Evolutionary conservation across 106 monocot species (phyloP).

Genomic region (Cymbidium sinense): DNA sequence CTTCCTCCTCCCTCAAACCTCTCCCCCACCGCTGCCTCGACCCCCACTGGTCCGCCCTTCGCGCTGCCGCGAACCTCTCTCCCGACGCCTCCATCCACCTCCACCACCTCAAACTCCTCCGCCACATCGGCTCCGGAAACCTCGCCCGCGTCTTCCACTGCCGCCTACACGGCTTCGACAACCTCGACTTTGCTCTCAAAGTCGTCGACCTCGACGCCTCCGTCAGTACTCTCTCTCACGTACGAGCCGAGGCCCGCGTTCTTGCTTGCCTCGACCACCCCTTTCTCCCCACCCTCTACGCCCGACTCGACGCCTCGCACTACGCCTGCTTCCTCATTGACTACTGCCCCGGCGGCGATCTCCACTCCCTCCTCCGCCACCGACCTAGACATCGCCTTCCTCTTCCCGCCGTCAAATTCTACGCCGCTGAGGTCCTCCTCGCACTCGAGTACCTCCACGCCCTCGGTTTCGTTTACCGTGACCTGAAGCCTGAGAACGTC

Average conservation of each 20-base stretch:
- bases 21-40: slow-evolving; percentile 33
- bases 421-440: slow-evolving; percentile 74
- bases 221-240: slow-evolving; percentile 23
- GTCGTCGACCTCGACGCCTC: slow-evolving; percentile 64
- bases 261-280: slow-evolving; percentile 74
- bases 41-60: slow-evolving; percentile 57
- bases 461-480: slow-evolving; percentile 76
- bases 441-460: slow-evolving; percentile 87
- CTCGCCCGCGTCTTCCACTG: slow-evolving; percentile 81
- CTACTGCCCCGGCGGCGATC: slow-evolving; percentile 79
- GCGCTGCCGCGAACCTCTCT: slow-evolving; percentile 40
- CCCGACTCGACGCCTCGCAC: slow-evolving; percentile 64
- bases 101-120: slow-evolving; percentile 55
- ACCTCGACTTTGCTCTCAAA: slow-evolving; percentile 81
- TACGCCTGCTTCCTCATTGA: slow-evolving; percentile 89
- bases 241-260: slow-evolving; percentile 55
- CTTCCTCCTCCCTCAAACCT: slow-evolving; percentile 28
- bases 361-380: slow-evolving; percentile 73
- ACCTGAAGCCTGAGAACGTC: slow-evolving; percentile 92
- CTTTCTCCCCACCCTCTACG: slow-evolving; percentile 85
- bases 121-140: slow-evolving; percentile 67
- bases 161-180: slow-evolving; percentile 47
- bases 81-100: slow-evolving; percentile 58
- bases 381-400: slow-evolving; percentile 47
- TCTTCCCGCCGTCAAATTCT: slow-evolving; percentile 44